A percentile compares a stretch with the other conserved stretches of the same genome.
These are phyloP conservation scores for Plasmodium gaboni DNA, from an alignment of 169 alveolate genomes.

Conservation along the genomic window DNA sequence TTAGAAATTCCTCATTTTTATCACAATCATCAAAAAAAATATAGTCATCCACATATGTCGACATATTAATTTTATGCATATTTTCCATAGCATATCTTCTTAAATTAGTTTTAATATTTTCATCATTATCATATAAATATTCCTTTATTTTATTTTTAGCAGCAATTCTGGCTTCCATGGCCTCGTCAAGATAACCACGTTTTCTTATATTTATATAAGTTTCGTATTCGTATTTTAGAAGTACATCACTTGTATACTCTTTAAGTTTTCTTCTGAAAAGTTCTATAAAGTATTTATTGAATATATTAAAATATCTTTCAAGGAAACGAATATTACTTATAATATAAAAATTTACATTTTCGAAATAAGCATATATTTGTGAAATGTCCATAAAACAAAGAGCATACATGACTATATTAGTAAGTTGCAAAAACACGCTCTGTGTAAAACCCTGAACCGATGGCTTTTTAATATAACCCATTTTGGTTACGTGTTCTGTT, in stretches of 20 bases:
- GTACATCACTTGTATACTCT: slow-evolving; percentile 9
- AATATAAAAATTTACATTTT: background rate
- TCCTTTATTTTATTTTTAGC: background rate
- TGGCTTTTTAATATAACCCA: too few relatives aligned
- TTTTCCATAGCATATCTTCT: background rate
- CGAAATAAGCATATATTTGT: slow-evolving; percentile 2
- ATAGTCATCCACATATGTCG: slow-evolving; percentile 7
- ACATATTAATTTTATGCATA: background rate
- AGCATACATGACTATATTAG: too few relatives aligned
- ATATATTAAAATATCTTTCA: slow-evolving; percentile 31
- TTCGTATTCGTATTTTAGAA: slow-evolving; percentile 3
- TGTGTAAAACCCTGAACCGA: too few relatives aligned
- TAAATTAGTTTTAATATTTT: background rate
- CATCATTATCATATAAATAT: background rate
- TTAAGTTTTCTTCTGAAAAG: slow-evolving; percentile 8
- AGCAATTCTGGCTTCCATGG: background rate
- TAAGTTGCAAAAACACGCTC: too few relatives aligned
- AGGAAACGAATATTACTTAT: slow-evolving; percentile 13
- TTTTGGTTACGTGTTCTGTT: background rate
- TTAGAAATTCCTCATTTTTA: slow-evolving; percentile 27
- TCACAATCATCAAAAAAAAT: slow-evolving; percentile 23
- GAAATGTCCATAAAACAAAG: background rate
- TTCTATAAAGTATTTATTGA: background rate
- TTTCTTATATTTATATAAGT: background rate
- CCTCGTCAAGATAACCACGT: slow-evolving; percentile 31